phyloP scores from a whole-genome alignment of 2,329 filamentous ascomycete genomes.

The Sporothrix pallida region DNA sequence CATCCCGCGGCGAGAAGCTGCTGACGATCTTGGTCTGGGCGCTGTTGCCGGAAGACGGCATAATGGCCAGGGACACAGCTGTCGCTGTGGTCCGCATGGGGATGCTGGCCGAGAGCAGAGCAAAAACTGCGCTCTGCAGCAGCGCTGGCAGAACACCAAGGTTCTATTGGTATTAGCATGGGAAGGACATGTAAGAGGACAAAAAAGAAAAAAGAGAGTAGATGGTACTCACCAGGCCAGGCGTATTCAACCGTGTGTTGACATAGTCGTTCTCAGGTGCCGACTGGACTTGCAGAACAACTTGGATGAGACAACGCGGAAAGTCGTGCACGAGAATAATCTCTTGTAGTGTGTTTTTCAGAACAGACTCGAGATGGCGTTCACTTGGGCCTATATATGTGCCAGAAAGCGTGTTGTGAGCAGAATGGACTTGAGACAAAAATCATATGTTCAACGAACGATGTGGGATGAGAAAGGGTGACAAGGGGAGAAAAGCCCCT shows the following conservation, averaged over 20 bases:
- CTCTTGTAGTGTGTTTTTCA: conserved; percentile 74
- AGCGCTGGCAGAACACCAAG: conserved; percentile 80
- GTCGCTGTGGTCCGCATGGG: conserved; percentile 77
- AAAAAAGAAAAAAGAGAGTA: not conserved
- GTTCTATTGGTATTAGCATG: conserved; percentile 59
- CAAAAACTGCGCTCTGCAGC: conserved; percentile 77
- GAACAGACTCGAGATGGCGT: conserved; percentile 78
- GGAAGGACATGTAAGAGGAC: too few relatives aligned
- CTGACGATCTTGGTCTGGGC: conserved; percentile 52
- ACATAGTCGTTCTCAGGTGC: conserved; percentile 71
- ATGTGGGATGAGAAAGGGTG: conserved; percentile 27
- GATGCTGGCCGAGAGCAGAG: conserved; percentile 80
- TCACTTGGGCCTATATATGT: conserved; percentile 67
- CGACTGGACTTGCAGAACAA: conserved; percentile 77
- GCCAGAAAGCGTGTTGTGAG: conserved; percentile 39
- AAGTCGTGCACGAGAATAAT: conserved; percentile 77
- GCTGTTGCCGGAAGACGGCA: conserved; percentile 57
- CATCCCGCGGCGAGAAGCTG: conserved; percentile 68
- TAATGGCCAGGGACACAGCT: conserved; percentile 67
- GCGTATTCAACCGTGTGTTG: conserved; percentile 64
- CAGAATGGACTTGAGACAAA: conserved; percentile 20
- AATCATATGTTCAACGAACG: conserved; percentile 32
- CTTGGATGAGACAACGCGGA: conserved; percentile 77
- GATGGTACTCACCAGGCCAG: conserved; percentile 58
- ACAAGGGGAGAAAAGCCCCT: not conserved